Evolutionary conservation across 2,329 filamentous ascomycete species (phyloP), one percentile per base, ranked within the genome.

Genomic region (Colletotrichum sp.): DNA sequence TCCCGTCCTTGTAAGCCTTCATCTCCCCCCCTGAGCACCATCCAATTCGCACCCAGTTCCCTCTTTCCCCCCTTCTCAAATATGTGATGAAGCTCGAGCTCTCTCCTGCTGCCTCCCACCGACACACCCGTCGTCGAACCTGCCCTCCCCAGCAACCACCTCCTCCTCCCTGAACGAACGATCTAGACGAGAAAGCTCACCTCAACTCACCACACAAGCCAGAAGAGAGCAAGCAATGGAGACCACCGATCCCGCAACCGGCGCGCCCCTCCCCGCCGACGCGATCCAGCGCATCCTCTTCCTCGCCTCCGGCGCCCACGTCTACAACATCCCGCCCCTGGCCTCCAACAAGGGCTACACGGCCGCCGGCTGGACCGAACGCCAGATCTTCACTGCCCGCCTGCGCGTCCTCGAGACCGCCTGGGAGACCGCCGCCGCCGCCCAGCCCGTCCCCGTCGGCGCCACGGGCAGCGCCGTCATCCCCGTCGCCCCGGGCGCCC

Each of bases 201-300:
- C 36, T 18, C 36, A 39, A 18, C 36, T 36, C 55, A 26, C 6
- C 34, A 59, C n/a, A 10, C 10, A 2, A 69, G 30, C 22, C 6
- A 39, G 16, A 26, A 28, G 57, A 32, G 24, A 62, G 26, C 24
- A 68, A 59, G 83, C 75, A 67, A 94, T 94, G 93, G 89, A 92
- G 80, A 86, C 89, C 71, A 87, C 92, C 82, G 94, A 97, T 85
- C 94, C 94, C 68, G 89, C 92, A 72, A 96, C 94, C 26, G 93
- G 93, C 80, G 87, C 86, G 39, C 85, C 92, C 78, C 90, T 95
- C 79, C 93, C 94, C 72, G 83, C 91, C 68, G 94, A 95, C 82
- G 94, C 95, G 80, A 96, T 98, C 85, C 95, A 97, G 85, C 93
- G 95, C 83, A 89, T 97, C 83, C 93, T 98, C 84, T 96, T 95